phyloP scores from a whole-genome alignment of 129 eudicot genomes.

The Daucus carota region DNA sequence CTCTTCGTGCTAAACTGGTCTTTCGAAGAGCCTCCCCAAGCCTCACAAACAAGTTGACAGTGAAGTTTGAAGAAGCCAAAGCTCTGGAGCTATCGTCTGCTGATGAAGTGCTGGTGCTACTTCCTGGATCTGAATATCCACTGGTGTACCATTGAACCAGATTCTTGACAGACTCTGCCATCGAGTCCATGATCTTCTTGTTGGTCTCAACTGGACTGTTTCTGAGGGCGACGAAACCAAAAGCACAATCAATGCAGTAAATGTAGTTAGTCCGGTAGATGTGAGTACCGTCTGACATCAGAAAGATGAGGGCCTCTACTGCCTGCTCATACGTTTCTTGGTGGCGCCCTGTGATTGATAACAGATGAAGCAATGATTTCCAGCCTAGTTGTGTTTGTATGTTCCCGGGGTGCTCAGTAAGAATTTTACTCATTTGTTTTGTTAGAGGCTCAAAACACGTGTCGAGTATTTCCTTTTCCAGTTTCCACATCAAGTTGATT shows the following conservation, averaged over 20 bases:
- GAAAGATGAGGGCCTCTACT: conserved; percentile 43
- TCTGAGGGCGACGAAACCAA: conserved; percentile 61
- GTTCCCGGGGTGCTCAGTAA: conserved; percentile 44
- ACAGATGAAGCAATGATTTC: conserved; percentile 62
- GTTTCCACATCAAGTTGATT: conserved; percentile 72
- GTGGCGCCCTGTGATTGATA: conserved; percentile 62
- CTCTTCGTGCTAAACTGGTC: conserved; percentile 80
- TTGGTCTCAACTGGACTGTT: conserved; percentile 74
- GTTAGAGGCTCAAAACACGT: conserved; percentile 56
- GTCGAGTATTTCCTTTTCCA: conserved; percentile 74
- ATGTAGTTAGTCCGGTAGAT: conserved; percentile 42
- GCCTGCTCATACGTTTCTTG: conserved; percentile 62
- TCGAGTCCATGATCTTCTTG: conserved; percentile 57
- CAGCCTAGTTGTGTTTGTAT: conserved; percentile 59
- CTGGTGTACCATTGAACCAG: conserved; percentile 52
- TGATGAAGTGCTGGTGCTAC: conserved; percentile 29
- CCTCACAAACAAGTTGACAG: conserved; percentile 45
- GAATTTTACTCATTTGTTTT: conserved; percentile 36
- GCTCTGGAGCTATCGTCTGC: conserved; percentile 31
- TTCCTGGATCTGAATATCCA: conserved; percentile 59
- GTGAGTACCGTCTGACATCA: conserved; percentile 42
- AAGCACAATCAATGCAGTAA: conserved; percentile 69
- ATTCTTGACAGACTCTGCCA: conserved; percentile 61
- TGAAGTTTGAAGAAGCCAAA: conserved; percentile 27
- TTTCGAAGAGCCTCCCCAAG: conserved; percentile 76